These are phyloP conservation scores for Psilocybe cubensis DNA, from an alignment of 768 basidiomycete genomes.

Conservation along the genomic window DNA sequence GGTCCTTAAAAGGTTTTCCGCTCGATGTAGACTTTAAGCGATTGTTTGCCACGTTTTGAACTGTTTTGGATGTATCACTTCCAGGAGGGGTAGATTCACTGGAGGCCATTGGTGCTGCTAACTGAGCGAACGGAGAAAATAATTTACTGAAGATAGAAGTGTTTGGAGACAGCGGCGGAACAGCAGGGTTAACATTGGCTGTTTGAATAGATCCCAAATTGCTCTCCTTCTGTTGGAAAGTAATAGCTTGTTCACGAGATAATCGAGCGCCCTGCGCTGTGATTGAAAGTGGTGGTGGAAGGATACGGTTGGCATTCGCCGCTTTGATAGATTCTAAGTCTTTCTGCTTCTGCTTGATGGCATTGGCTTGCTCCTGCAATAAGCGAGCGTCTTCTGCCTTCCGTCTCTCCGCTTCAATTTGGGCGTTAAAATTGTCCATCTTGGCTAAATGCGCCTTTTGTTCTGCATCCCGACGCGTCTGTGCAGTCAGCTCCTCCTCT, in stretches of 20 bases:
- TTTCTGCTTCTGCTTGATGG: conserved; percentile 43
- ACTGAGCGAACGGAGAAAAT: too few relatives aligned
- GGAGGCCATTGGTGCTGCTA: too few relatives aligned
- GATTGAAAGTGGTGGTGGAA: neutral
- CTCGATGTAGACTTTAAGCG: neutral
- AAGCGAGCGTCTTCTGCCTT: conserved; percentile 35
- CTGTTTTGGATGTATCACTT: too few relatives aligned
- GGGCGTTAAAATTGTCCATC: conserved; percentile 47
- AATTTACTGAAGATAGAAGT: too few relatives aligned
- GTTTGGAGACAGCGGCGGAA: too few relatives aligned
- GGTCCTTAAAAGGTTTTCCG: conserved; percentile 2
- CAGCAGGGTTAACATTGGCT: too few relatives aligned
- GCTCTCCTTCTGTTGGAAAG: too few relatives aligned
- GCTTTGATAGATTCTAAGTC: conserved; percentile 41
- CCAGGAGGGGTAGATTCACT: too few relatives aligned
- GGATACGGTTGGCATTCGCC: conserved; percentile 29
- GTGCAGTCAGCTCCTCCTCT: conserved; percentile 39
- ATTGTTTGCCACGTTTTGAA: neutral
- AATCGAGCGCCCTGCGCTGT: too few relatives aligned
- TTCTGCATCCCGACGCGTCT: conserved; percentile 50
- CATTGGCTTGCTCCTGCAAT: conserved; percentile 36
- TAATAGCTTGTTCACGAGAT: too few relatives aligned
- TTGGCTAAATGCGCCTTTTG: conserved; percentile 37
- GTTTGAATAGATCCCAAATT: too few relatives aligned
- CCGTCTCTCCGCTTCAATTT: conserved; percentile 37